Evolutionary conservation across 2,329 filamentous ascomycete species (phyloP).

Genomic region (Phialophora macrospora): DNA sequence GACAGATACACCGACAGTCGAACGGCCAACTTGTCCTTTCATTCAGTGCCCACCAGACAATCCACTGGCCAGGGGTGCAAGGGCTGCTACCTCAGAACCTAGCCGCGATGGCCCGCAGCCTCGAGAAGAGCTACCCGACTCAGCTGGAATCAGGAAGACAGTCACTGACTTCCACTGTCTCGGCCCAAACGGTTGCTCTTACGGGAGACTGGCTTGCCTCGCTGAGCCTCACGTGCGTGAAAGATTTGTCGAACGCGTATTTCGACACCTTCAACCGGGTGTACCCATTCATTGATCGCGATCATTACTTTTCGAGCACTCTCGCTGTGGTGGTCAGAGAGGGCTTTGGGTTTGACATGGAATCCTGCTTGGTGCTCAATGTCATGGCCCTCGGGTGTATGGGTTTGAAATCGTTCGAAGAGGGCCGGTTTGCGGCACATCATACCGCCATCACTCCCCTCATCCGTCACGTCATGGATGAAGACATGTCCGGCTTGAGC

Average conservation of each 20-base stretch:
- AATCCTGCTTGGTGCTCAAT: slow-evolving; percentile 58
- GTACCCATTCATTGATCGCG: slow-evolving; percentile 59
- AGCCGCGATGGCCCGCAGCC: slow-evolving; percentile 44
- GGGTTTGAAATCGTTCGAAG: slow-evolving; percentile 56
- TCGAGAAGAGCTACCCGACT: slow-evolving; percentile 58
- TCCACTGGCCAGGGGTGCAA: slow-evolving; percentile 56
- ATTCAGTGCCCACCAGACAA: slow-evolving; percentile 58
- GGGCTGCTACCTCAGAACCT: slow-evolving; percentile 52
- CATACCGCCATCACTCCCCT: slow-evolving; percentile 39
- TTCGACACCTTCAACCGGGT: slow-evolving; percentile 61
- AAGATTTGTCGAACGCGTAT: slow-evolving; percentile 59
- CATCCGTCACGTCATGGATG: slow-evolving; percentile 50
- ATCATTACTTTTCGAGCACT: slow-evolving; percentile 58
- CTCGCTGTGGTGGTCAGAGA: slow-evolving; percentile 42
- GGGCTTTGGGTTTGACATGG: slow-evolving; percentile 52
- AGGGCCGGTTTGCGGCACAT: slow-evolving; percentile 53
- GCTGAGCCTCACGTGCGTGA: slow-evolving; percentile 56
- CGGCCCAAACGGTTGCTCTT: slow-evolving; percentile 10
- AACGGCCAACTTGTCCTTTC: slow-evolving; percentile 40
- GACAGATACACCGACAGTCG: slow-evolving; percentile 36
- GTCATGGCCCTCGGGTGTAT: slow-evolving; percentile 59
- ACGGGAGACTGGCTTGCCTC: slow-evolving; percentile 51
- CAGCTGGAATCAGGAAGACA: slow-evolving; percentile 55
- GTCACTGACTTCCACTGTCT: slow-evolving; percentile 46
- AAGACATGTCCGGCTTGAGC: slow-evolving; percentile 55